phyloP scores from a whole-genome alignment of 805 yeast genomes.

The Zygotorulaspora danielsina region DNA sequence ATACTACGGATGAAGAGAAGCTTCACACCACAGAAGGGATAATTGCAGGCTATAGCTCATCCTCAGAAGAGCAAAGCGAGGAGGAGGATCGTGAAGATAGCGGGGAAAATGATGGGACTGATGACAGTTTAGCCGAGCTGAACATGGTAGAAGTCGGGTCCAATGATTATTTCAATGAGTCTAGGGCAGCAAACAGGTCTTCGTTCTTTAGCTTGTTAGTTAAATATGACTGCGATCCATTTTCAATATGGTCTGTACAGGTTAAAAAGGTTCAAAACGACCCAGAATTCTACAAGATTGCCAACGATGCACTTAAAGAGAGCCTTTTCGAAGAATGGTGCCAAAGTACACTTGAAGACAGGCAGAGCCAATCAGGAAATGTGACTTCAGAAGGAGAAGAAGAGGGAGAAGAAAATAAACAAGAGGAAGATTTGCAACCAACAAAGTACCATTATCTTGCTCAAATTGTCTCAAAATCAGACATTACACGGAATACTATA shows the following conservation, averaged over 20 bases:
- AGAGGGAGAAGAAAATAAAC: slow-evolving; percentile 12
- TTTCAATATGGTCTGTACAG: slow-evolving; percentile 47
- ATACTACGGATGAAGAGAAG: slow-evolving; percentile 3
- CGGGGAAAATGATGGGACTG: slow-evolving; percentile 13
- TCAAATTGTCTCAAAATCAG: slow-evolving; percentile 29
- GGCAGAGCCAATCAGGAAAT: slow-evolving; percentile 13
- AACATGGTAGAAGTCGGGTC: slow-evolving; percentile 22
- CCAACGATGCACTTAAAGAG: slow-evolving; percentile 36
- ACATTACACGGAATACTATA: slow-evolving; percentile 21
- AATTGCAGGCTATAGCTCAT: slow-evolving; percentile 23
- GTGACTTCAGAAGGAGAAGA: slow-evolving; percentile 1
- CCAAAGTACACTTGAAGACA: slow-evolving; percentile 5
- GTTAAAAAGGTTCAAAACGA: slow-evolving; percentile 41
- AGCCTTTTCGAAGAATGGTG: slow-evolving; percentile 48
- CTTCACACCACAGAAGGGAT: slow-evolving; percentile 5
- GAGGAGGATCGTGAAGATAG: slow-evolving; percentile 13
- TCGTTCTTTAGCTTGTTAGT: slow-evolving; percentile 38
- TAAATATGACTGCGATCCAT: slow-evolving; percentile 39
- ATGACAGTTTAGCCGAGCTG: slow-evolving; percentile 9
- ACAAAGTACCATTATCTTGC: slow-evolving; percentile 33
- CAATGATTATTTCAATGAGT: slow-evolving; percentile 2
- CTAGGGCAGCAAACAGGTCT: neutral
- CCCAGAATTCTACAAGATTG: slow-evolving; percentile 38
- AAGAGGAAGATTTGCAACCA: slow-evolving; percentile 24
- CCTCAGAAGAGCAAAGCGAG: slow-evolving; percentile 19